Evolutionary conservation across 1,284 basidiomycete species (phyloP).

Genomic region (Tilletia caries): DNA sequence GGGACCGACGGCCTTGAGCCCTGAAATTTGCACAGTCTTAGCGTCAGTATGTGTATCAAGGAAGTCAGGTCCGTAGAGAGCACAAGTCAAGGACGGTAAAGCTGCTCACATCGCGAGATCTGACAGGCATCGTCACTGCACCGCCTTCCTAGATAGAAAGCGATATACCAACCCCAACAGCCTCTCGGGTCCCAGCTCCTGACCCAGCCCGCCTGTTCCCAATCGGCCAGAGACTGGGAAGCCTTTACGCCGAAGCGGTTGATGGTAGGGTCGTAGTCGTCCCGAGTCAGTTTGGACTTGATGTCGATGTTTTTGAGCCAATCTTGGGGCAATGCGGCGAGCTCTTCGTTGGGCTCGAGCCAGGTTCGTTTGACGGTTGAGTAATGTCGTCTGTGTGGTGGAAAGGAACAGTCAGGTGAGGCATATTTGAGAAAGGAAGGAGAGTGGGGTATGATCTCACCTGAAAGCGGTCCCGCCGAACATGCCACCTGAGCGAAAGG

Average conservation of each 20-base stretch:
- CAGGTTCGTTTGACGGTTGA: slow-evolving; percentile 28
- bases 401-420: not conserved
- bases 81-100: not conserved
- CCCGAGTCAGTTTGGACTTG: slow-evolving; percentile 26
- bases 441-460: not conserved
- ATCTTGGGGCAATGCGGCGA: slow-evolving; percentile 30
- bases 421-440: too few relatives aligned
- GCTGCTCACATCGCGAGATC: slow-evolving; percentile 55
- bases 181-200: slow-evolving; percentile 56
- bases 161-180: slow-evolving; percentile 57
- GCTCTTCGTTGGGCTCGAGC: slow-evolving; percentile 33
- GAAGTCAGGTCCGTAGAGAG: not conserved
- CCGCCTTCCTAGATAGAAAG: slow-evolving; percentile 57
- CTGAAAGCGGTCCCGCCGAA: slow-evolving; percentile 57
- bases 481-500: slow-evolving; percentile 50
- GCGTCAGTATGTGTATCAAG: too few relatives aligned
- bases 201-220: slow-evolving; percentile 59
- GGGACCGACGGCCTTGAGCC: slow-evolving; percentile 58
- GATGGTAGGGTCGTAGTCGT: slow-evolving; percentile 45
- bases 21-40: slow-evolving; percentile 29
- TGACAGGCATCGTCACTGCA: slow-evolving; percentile 57
- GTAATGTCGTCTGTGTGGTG: slow-evolving; percentile 32
- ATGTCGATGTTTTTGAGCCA: slow-evolving; percentile 36
- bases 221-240: slow-evolving; percentile 56
- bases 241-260: slow-evolving; percentile 57